Base-by-base conservation (phyloP, 2,329 filamentous ascomycete genomes). In the Fusarium sororula region DNA sequence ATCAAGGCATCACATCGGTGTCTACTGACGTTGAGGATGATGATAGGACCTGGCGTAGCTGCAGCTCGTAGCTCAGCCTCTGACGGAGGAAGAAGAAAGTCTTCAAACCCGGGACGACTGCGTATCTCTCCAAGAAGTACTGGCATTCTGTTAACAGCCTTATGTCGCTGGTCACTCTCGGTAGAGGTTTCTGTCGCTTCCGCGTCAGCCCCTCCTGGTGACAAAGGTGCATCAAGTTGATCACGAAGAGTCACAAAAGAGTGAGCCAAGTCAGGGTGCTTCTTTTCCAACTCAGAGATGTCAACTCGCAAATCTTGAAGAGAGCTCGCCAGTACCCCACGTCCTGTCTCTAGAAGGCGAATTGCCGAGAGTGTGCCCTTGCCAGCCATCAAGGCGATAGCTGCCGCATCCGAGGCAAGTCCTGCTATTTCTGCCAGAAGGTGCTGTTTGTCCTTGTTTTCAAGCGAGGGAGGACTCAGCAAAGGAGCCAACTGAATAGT, bases 101-200 rank as follows among this genome's bases (percentile, higher is more conserved):
- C 1, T 2, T n/a, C 22, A 3, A 41, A n/a, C 1, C 22, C 22
- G 9, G 13, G 0, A 41, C 22, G 2, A 6, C 39, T 15, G 39
- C 39, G 22, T 41, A 41, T 41, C 13, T 41, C 22, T 15, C 11
- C 22, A 13, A 41, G 20, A n/a, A 41, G 22, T 1, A 41, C 3
- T n/a, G 39, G 22, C 39, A 41, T 41, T 15, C 13, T 41, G 39
- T 10, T 41, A 10, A 41, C 39, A 41, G 39, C 22, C 22, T n/a
- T 9, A 6, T 41, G 39, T 41, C 39, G 39, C 39, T n/a, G 22
- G 39, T 41, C 39, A n/a, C 22, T 41, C 39, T 22, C 8, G 0
- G 2, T n/a, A 9, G 13, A 15, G 13, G 22, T n/a, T 14, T n/a
- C 39, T 15, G 2, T 41, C 22, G 8, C 39, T n/a, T n/a, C 39